Conservation (phyloP, 2,329 filamentous ascomycete species). For the Fusarium tjaetaba region DNA sequence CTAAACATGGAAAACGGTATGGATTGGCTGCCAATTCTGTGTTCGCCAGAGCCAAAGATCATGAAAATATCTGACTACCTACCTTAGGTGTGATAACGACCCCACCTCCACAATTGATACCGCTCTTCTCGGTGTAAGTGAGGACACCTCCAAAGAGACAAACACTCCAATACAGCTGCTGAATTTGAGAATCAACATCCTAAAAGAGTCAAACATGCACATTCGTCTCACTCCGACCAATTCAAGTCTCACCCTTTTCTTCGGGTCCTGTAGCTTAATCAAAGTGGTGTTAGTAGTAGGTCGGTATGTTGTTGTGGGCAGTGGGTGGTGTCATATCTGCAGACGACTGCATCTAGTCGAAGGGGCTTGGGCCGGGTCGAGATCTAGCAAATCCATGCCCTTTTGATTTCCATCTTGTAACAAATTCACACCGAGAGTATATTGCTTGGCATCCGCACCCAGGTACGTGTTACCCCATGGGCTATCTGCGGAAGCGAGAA, state of each 20-base stretch:
- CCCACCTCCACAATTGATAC: slow-evolving; percentile 1
- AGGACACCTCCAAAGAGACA: neutral
- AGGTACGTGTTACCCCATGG: slow-evolving; percentile 7
- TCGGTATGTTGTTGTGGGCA: slow-evolving; percentile 1
- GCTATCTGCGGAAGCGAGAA: slow-evolving; percentile 5
- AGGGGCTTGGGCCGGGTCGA: slow-evolving; percentile 24
- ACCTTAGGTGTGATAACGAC: neutral
- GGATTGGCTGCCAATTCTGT: neutral
- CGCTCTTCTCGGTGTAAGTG: neutral
- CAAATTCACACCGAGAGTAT: neutral
- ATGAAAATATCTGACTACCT: neutral
- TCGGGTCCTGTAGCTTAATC: slow-evolving; percentile 14
- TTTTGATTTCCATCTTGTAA: neutral
- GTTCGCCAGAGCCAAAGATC: neutral
- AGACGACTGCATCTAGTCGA: slow-evolving; percentile 27
- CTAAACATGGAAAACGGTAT: slow-evolving; percentile 8
- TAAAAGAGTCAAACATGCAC: slow-evolving; percentile 15
- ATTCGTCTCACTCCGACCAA: neutral
- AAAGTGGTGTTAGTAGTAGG: slow-evolving; percentile 3
- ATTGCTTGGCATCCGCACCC: slow-evolving; percentile 13
- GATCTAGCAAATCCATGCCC: slow-evolving; percentile 29
- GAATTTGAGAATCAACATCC: neutral
- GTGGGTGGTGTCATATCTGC: slow-evolving; percentile 40
- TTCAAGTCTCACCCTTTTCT: slow-evolving; percentile 2
- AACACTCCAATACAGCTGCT: neutral